Conservation (phyloP, 2,329 filamentous ascomycete genomes). For the Orbilia brochopaga region DNA sequence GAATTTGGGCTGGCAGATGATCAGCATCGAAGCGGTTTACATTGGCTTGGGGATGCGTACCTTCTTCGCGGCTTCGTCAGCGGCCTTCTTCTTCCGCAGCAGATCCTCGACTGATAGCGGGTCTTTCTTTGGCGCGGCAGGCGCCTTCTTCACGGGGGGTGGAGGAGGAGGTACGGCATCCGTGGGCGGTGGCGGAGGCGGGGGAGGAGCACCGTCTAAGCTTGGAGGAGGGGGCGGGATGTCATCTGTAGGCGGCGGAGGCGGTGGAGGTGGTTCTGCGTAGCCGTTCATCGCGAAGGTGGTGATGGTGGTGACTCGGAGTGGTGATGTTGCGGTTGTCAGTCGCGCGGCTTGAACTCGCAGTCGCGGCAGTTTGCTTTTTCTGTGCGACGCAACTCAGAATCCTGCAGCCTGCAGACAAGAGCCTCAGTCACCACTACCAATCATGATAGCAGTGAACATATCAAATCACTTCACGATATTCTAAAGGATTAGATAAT, state of each 20-base stretch:
- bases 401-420: too few relatives aligned
- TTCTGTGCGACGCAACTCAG: conserved; percentile 20
- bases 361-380: neutral
- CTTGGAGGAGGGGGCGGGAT: conserved; percentile 59
- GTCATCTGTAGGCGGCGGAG: conserved; percentile 59
- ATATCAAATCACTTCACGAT: too few relatives aligned
- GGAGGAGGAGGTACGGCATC: conserved; percentile 54
- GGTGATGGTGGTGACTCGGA: conserved; percentile 43
- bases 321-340: neutral
- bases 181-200: conserved; percentile 56
- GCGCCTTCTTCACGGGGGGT: conserved; percentile 58
- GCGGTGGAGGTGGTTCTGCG: conserved; percentile 56
- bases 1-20: conserved; percentile 71
- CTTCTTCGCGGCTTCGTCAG: conserved; percentile 81
- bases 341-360: conserved; percentile 1
- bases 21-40: conserved; percentile 51
- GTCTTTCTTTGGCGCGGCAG: conserved; percentile 60
- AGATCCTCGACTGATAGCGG: conserved; percentile 82
- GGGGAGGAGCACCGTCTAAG: conserved; percentile 57
- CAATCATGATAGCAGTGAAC: too few relatives aligned
- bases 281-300: conserved; percentile 51
- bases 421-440: too few relatives aligned
- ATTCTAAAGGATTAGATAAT: too few relatives aligned
- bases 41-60: conserved; percentile 57
- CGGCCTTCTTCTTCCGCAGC: conserved; percentile 81